phyloP scores from a whole-genome alignment of 164 flowering plant genomes.

The Annona squamosa region DNA sequence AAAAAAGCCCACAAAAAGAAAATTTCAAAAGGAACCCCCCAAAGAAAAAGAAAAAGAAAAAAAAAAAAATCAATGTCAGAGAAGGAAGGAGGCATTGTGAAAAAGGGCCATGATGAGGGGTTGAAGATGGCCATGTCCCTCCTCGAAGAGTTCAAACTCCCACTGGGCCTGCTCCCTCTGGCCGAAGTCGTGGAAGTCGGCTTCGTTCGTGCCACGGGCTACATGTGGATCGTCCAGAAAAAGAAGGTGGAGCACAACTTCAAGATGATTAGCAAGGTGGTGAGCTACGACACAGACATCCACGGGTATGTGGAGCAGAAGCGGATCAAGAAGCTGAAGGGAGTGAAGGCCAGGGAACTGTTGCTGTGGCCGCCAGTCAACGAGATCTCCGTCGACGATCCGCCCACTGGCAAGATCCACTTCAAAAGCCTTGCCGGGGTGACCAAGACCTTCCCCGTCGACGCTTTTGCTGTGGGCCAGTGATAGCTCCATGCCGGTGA shows the following conservation, averaged over 20 bases:
- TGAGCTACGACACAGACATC: constrained; percentile 23
- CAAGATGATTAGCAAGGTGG: constrained; percentile 26
- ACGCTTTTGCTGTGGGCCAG: constrained; percentile 15
- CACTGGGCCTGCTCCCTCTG: constrained; percentile 29
- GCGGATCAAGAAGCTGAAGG: constrained; percentile 30
- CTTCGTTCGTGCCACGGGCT: constrained; percentile 24
- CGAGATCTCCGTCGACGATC: constrained; percentile 24
- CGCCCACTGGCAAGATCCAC: constrained; percentile 27
- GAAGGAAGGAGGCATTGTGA: constrained; percentile 29
- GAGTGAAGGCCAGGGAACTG: constrained; percentile 38
- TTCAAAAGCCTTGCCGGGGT: constrained; percentile 31
- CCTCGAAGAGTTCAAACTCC: constrained; percentile 25
- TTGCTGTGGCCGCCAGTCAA: constrained; percentile 29
- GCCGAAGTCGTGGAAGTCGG: constrained; percentile 25
- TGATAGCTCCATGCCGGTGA: not conserved
- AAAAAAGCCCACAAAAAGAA: not conserved
- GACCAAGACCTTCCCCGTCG: constrained; percentile 26
- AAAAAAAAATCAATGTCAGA: constrained; percentile 20
- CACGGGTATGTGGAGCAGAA: constrained; percentile 17
- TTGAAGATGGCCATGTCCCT: constrained; percentile 17
- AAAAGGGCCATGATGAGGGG: constrained; percentile 31
- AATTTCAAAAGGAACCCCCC: not conserved
- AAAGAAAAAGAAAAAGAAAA: not conserved
- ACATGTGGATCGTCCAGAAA: constrained; percentile 29
- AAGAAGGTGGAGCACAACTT: constrained; percentile 33